phyloP scores from a whole-genome alignment of 257 asterid genomes.

The Leptodermis oblonga region DNA sequence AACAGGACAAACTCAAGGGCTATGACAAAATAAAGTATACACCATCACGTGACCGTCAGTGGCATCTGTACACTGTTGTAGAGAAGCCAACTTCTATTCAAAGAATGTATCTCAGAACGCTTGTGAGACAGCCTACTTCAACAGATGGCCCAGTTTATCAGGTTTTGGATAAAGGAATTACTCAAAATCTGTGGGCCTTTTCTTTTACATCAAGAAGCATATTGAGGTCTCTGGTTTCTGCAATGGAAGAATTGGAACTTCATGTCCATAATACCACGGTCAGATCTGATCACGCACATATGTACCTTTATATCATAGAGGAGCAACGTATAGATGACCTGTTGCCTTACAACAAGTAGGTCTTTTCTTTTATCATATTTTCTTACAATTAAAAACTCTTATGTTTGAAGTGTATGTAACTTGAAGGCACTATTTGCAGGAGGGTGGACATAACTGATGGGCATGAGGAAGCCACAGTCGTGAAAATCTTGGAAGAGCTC shows the following conservation, averaged over 20 bases:
- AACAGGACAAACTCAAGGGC: slow-evolving; percentile 88
- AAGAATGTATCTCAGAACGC: slow-evolving; percentile 91
- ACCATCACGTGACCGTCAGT: slow-evolving; percentile 96
- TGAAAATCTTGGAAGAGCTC: slow-evolving; percentile 57
- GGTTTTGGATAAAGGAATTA: slow-evolving; percentile 47
- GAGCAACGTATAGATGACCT: slow-evolving; percentile 91
- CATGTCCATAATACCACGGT: slow-evolving; percentile 77
- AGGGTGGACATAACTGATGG: slow-evolving; percentile 44
- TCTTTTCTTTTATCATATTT: slow-evolving; percentile 7
- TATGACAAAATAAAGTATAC: slow-evolving; percentile 75
- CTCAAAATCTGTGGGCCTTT: slow-evolving; percentile 52
- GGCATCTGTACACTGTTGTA: slow-evolving; percentile 90
- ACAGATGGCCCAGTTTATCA: slow-evolving; percentile 64
- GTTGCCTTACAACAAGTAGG: slow-evolving; percentile 74
- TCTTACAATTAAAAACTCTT: background rate
- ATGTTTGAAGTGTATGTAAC: slow-evolving; percentile 9
- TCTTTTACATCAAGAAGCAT: slow-evolving; percentile 95
- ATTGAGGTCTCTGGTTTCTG: slow-evolving; percentile 76
- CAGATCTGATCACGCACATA: slow-evolving; percentile 91
- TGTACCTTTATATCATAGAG: slow-evolving; percentile 78
- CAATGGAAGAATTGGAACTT: slow-evolving; percentile 98
- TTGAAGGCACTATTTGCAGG: slow-evolving; percentile 42
- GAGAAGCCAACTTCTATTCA: slow-evolving; percentile 69
- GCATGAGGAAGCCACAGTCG: slow-evolving; percentile 62
- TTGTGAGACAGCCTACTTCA: slow-evolving; percentile 84